Evolutionary conservation across 1,139 yeast species (phyloP), one percentile per base, ranked within the genome.

Genomic region (Geotrichum bryndzae): DNA sequence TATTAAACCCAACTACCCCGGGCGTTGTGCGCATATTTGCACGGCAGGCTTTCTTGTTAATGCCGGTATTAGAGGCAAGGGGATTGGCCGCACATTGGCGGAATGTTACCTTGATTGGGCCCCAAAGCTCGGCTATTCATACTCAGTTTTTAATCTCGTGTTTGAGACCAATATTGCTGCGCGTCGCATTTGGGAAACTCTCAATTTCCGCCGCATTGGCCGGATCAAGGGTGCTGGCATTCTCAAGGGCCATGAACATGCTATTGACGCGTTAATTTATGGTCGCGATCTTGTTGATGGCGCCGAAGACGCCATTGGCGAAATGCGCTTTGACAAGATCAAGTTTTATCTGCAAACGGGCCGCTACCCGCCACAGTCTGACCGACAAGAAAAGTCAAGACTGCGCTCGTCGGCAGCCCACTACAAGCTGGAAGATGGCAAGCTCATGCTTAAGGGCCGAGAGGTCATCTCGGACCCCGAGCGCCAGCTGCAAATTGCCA

Each of bases 61-160:
- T 73, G 95, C 96, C 1, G 96, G 96, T 65, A 89, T 89, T 66
- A 77, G 99, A 68, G 94, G 95, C n/a, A 88, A 87, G 71, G 97
- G 98, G 3, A 88, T 94, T 53, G 99, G 99, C 3, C 79, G 86
- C 63, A 88, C 95, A 0, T 74, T 94, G 66, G 86, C 90, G 11
- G 96, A 90, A 68, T 87, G 96, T 67, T 90, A 84, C 69, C 73
- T 91, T 33, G 90, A 87, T 66, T 94, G 98, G 98, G 91, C 97
- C 0, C 96, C 95, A 4, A 79, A 85, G 64, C 78, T 92, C 54
- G 97, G 97, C 0, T 94, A 88, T 74, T 87, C 92, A 0, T 88
- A 90, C 66, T 83, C 90, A 13, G 84, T 89, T 65, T 90, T 94
- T 76, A 90, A 92, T 66, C 77, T 94, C 60, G 92, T 94, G 2